phyloP scores from a whole-genome alignment of 768 basidiomycete species.

The Xerocomus brunneocitrinus region DNA sequence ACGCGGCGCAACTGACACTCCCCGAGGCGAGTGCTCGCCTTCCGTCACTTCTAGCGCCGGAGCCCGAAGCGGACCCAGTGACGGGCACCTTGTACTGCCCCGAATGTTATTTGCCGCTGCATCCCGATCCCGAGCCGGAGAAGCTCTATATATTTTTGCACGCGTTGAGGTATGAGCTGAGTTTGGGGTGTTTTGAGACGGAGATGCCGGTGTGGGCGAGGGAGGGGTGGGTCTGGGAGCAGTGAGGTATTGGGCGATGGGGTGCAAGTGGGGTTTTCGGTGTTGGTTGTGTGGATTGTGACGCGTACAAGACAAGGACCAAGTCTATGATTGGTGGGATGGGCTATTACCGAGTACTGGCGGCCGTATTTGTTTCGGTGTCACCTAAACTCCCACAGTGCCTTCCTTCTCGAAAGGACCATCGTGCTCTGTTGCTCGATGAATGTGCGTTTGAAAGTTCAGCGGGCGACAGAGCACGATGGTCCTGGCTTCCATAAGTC shows the following conservation, averaged over 20 bases:
- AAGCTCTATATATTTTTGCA: constrained; percentile 94
- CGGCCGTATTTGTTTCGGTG: no score
- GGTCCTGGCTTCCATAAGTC: no score
- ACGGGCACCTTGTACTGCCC: constrained; percentile 66
- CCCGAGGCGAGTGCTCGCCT: constrained; percentile 45
- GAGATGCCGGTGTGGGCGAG: constrained; percentile 88
- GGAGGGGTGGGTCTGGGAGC: constrained; percentile 66
- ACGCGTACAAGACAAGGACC: no score
- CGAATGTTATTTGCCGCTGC: constrained; percentile 88
- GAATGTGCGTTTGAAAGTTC: no score
- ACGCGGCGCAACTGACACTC: constrained; percentile 35
- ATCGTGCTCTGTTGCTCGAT: no score
- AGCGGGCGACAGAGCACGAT: no score
- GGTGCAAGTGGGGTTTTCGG: no score
- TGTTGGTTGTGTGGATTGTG: no score
- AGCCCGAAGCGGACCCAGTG: constrained; percentile 33
- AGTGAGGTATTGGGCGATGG: background rate
- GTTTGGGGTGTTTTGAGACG: constrained; percentile 78
- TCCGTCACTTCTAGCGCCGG: constrained; percentile 16
- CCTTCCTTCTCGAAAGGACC: no score
- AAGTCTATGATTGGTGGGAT: no score
- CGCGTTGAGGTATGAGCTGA: constrained; percentile 79
- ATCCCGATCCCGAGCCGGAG: constrained; percentile 91
- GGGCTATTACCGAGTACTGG: no score
- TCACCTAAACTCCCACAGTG: no score